These are phyloP conservation scores for Flaveria robusta DNA, from an alignment of 129 eudicot genomes.

Conservation along the genomic window DNA sequence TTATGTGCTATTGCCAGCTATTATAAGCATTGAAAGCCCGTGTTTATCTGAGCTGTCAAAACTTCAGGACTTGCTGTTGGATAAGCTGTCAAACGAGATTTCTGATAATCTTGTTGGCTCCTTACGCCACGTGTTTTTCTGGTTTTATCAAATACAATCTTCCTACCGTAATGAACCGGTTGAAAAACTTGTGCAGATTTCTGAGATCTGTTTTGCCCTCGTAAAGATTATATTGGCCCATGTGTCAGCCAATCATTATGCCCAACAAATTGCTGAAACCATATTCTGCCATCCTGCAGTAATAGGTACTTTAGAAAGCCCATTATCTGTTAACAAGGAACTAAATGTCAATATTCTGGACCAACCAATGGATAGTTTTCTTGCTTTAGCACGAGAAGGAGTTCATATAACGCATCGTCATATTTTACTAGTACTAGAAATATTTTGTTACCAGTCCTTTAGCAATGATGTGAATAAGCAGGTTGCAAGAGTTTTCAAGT, in stretches of 20 bases:
- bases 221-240: slow-evolving; percentile 51
- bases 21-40: slow-evolving; percentile 39
- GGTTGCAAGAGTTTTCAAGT: slow-evolving; percentile 35
- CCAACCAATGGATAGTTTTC: slow-evolving; percentile 39
- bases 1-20: slow-evolving; percentile 62
- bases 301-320: slow-evolving; percentile 45
- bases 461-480: slow-evolving; percentile 23
- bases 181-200: slow-evolving; percentile 47
- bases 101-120: slow-evolving; percentile 49
- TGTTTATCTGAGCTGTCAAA: slow-evolving; percentile 33
- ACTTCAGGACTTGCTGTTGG: slow-evolving; percentile 57
- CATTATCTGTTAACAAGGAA: slow-evolving; percentile 43
- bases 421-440: slow-evolving; percentile 50
- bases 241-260: slow-evolving; percentile 36
- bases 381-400: slow-evolving; percentile 50
- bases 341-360: slow-evolving; percentile 43
- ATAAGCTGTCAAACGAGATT: slow-evolving; percentile 51
- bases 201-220: slow-evolving; percentile 57
- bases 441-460: slow-evolving; percentile 37
- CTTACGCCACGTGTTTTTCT: slow-evolving; percentile 64
- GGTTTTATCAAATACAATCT: slow-evolving; percentile 50
- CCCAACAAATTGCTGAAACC: slow-evolving; percentile 54
- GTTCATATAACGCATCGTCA: slow-evolving; percentile 54
- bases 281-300: slow-evolving; percentile 78
- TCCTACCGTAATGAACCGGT: slow-evolving; percentile 45